Base-by-base conservation (phyloP, 23 red algal species). In the Porphyridium purpureum region DNA sequence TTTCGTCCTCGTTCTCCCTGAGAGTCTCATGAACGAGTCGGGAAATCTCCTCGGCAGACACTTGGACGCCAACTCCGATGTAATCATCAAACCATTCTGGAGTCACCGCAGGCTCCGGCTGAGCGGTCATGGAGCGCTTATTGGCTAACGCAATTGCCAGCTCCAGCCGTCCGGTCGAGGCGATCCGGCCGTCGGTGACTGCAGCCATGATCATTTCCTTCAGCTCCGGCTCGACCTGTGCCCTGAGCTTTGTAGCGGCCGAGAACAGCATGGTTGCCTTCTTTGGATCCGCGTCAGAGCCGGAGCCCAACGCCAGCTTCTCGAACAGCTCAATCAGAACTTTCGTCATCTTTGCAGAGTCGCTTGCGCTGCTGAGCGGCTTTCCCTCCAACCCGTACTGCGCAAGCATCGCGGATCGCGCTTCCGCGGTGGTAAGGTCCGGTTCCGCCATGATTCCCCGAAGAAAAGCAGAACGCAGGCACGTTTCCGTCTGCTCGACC, bases 261-360 rank as follows among this genome's bases (percentile, higher is more conserved):
- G 38, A 44, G 11, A 17, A 44, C 38, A 17, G 11, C 11, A 44
- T 17, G 11, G 11, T 44, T 17, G 38, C 38, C 11, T 11, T 17
- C 38, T 44, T 44, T 44, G 38, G 38, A 44, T 44, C 38, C 38
- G 17, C 38, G 38, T 17, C 38, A 44, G 11, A 44, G 38, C 38
- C 38, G 38, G 17, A 11, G 17, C 11, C 11, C 38, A 44, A 11
- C 38, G 11, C 38, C 11, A 44, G 11, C 38, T 44, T n/a, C n/a
- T n/a, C n/a, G n/a, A n/a, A n/a, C n/a, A n/a, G n/a, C n/a, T n/a
- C n/a, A n/a, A n/a, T n/a, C n/a, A n/a, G n/a, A n/a, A n/a, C n/a
- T n/a, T n/a, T n/a, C n/a, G n/a, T n/a, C n/a, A n/a, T n/a, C n/a
- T n/a, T n/a, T n/a, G n/a, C n/a, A n/a, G n/a, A n/a, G n/a, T n/a